Percentiles rank a stretch among this genome's conserved stretches.
Evolutionary conservation across 805 yeast genomes (phyloP).

Genomic region (Suhomyces vadensis): DNA sequence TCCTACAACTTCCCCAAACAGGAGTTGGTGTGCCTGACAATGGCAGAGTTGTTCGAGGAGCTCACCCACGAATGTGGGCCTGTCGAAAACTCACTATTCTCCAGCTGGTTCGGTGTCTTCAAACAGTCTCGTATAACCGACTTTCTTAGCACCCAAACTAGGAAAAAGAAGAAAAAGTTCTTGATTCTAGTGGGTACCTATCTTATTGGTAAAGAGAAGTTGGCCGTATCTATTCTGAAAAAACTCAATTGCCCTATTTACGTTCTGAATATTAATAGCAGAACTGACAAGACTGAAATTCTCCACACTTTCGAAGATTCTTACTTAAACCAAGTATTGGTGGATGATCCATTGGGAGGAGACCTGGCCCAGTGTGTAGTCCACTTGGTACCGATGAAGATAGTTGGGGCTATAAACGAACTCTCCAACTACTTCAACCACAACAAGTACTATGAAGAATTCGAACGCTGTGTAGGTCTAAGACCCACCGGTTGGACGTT

Average conservation of each 20-base stretch:
- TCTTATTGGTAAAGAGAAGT: constrained; percentile 86
- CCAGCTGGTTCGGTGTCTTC: constrained; percentile 34
- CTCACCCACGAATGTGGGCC: constrained; percentile 25
- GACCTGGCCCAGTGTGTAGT: constrained; percentile 47
- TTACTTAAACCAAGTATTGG: constrained; percentile 31
- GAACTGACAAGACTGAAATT: constrained; percentile 42
- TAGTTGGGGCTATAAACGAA: constrained; percentile 46
- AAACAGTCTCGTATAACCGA: constrained; percentile 44
- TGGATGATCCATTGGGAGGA: constrained; percentile 37
- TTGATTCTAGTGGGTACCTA: constrained; percentile 81
- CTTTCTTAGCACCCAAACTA: constrained; percentile 17
- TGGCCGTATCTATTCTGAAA: constrained; percentile 68
- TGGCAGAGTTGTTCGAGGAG: constrained; percentile 53
- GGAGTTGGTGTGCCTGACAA: constrained; percentile 57
- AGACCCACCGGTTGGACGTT: constrained; percentile 93
- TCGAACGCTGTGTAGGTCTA: constrained; percentile 66
- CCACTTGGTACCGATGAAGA: constrained; percentile 73
- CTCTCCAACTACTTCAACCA: constrained; percentile 52
- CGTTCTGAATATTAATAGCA: constrained; percentile 49
- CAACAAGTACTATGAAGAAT: constrained; percentile 44
- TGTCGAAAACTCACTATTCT: constrained; percentile 20
- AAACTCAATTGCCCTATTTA: constrained; percentile 53
- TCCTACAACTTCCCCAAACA: constrained; percentile 78
- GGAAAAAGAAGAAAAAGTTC: constrained; percentile 37
- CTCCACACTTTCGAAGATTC: constrained; percentile 49